Evolutionary conservation across 2,329 filamentous ascomycete genomes (phyloP).

Genomic region (Trichoderma sp.): DNA sequence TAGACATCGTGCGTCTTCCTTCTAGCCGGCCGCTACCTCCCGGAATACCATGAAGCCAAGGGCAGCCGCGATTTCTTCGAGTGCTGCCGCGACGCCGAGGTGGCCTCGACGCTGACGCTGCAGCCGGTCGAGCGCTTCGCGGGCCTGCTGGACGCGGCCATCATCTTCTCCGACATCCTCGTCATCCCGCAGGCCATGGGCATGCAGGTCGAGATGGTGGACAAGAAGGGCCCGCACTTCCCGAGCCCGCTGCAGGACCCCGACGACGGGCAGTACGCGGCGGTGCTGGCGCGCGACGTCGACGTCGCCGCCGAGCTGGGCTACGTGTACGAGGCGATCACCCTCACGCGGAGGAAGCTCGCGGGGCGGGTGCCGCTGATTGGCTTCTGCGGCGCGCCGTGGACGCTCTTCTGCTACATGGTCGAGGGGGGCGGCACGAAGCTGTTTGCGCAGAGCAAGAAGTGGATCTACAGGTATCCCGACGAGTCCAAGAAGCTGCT

Average conservation of each 20-base stretch:
- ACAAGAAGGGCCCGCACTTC: constrained; percentile 95
- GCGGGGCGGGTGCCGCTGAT: constrained; percentile 87
- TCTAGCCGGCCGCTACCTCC: constrained; percentile 90
- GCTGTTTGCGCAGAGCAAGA: constrained; percentile 91
- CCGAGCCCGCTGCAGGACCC: constrained; percentile 80
- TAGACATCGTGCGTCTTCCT: neutral
- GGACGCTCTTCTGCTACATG: constrained; percentile 98
- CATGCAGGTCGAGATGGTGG: constrained; percentile 98
- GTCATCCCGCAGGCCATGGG: constrained; percentile 98
- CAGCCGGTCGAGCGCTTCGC: constrained; percentile 92
- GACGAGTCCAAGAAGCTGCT: constrained; percentile 78
- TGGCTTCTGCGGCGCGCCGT: constrained; percentile 95
- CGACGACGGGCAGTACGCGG: constrained; percentile 77
- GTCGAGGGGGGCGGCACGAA: constrained; percentile 96
- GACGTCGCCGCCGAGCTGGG: constrained; percentile 81
- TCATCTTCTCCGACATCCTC: constrained; percentile 98
- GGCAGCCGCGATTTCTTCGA: constrained; percentile 92
- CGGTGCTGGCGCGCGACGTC: constrained; percentile 76
- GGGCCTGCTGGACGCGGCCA: constrained; percentile 90
- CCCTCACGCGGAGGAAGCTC: constrained; percentile 84
- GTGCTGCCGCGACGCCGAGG: constrained; percentile 90
- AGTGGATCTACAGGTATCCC: constrained; percentile 91
- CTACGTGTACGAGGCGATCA: constrained; percentile 96
- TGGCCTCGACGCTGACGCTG: constrained; percentile 89
- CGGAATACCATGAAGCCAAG: constrained; percentile 96